These are phyloP conservation scores for Penicillium aurantiogriseum DNA, from an alignment of 2,329 filamentous ascomycete species.

Conservation along the genomic window DNA sequence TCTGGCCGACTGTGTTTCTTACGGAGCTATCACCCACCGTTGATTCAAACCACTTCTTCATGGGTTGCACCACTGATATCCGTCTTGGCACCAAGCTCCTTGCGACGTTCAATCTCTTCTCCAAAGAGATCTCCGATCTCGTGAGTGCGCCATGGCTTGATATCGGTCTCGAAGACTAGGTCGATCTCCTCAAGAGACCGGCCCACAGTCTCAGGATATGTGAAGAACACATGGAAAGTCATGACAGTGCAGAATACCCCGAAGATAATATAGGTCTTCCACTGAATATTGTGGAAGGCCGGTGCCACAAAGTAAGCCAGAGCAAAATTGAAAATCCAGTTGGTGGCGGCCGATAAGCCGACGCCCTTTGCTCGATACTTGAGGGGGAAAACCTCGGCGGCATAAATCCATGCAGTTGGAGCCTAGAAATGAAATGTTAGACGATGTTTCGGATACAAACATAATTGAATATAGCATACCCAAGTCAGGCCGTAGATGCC, in stretches of 20 bases:
- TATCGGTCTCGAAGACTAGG: slow-evolving; percentile 57
- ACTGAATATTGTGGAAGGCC: slow-evolving; percentile 58
- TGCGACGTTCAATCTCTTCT: slow-evolving; percentile 26
- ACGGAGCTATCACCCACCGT: not conserved
- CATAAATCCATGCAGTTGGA: slow-evolving; percentile 57
- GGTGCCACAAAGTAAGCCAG: slow-evolving; percentile 57
- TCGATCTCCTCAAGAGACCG: slow-evolving; percentile 75
- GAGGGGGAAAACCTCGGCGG: slow-evolving; percentile 63
- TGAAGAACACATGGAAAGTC: slow-evolving; percentile 66
- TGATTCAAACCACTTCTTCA: slow-evolving; percentile 19
- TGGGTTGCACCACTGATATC: slow-evolving; percentile 11
- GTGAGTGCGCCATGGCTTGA: slow-evolving; percentile 34
- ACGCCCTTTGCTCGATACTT: slow-evolving; percentile 65
- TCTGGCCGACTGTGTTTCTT: not conserved
- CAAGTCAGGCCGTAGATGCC: slow-evolving; percentile 38
- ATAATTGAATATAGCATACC: slow-evolving; percentile 37
- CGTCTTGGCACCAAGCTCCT: slow-evolving; percentile 2
- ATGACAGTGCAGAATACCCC: slow-evolving; percentile 69
- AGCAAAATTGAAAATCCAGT: slow-evolving; percentile 63
- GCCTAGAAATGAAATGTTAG: slow-evolving; percentile 39
- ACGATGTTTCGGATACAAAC: not conserved
- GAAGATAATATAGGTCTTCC: slow-evolving; percentile 72
- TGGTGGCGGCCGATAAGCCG: slow-evolving; percentile 58
- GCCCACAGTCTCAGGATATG: slow-evolving; percentile 67
- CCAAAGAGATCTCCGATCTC: slow-evolving; percentile 26